A percentile compares a stretch with the other conserved stretches of the same genome.
Evolutionary conservation across 371 early-diverging fungal genomes (phyloP).

Genomic region (Apophysomyces elegans): DNA sequence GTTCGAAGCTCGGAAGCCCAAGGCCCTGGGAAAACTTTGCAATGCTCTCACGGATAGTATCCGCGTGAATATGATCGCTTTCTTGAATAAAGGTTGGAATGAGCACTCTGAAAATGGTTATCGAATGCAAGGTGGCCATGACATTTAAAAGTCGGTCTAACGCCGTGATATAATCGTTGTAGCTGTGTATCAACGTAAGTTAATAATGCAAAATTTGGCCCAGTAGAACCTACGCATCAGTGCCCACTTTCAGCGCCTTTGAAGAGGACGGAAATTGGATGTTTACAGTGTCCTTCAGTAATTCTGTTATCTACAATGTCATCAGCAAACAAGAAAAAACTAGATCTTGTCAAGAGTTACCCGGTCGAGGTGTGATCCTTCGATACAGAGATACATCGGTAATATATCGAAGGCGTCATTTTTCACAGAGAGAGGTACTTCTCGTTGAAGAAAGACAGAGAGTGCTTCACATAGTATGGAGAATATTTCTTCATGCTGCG

Average conservation of each 20-base stretch:
- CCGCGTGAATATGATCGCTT: slow-evolving; percentile 53
- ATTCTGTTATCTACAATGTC: slow-evolving; percentile 33
- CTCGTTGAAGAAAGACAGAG: slow-evolving; percentile 19
- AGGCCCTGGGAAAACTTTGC: slow-evolving; percentile 45
- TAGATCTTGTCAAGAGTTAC: slow-evolving; percentile 1
- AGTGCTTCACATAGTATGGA: slow-evolving; percentile 26
- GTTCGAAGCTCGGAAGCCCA: slow-evolving; percentile 42
- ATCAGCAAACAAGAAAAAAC: not conserved
- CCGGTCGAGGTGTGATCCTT: slow-evolving; percentile 22
- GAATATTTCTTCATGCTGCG: slow-evolving; percentile 34
- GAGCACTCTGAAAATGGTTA: slow-evolving; percentile 53
- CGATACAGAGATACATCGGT: slow-evolving; percentile 35
- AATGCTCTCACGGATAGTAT: slow-evolving; percentile 39
- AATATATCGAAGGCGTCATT: slow-evolving; percentile 37
- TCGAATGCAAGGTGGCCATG: slow-evolving; percentile 47
- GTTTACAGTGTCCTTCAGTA: slow-evolving; percentile 32
- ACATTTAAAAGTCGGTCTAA: slow-evolving; percentile 58
- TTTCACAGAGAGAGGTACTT: slow-evolving; percentile 25
- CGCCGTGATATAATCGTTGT: slow-evolving; percentile 54
- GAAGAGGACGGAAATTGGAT: slow-evolving; percentile 60
- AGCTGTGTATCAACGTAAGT: slow-evolving; percentile 30
- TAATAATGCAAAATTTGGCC: not conserved
- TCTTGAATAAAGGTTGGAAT: slow-evolving; percentile 61
- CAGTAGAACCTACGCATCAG: slow-evolving; percentile 14
- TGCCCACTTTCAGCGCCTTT: slow-evolving; percentile 44